These are phyloP conservation scores for Imleria badia DNA, from an alignment of 768 basidiomycete species.

Conservation along the genomic window DNA sequence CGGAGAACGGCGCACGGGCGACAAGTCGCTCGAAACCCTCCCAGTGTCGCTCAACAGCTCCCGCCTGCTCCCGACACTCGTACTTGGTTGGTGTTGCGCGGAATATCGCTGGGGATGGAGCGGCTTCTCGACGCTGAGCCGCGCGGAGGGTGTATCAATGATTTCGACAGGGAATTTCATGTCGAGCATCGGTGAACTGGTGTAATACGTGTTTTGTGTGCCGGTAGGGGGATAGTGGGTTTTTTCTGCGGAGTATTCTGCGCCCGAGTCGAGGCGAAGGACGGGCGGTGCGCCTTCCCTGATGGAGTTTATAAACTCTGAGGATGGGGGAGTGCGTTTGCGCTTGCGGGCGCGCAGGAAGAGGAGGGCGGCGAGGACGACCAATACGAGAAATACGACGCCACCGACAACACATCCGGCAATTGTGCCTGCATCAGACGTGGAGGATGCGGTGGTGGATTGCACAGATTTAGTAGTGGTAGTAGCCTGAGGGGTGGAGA, in stretches of 20 bases:
- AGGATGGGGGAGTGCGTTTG: slow-evolving; percentile 52
- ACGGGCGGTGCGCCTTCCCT: slow-evolving; percentile 23
- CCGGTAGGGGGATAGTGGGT: background rate
- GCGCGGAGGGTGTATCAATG: slow-evolving; percentile 10
- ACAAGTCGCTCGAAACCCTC: background rate
- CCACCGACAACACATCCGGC: slow-evolving; percentile 56
- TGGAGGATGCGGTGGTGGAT: slow-evolving; percentile 7
- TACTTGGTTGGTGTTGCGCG: background rate
- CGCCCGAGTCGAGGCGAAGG: slow-evolving; percentile 28
- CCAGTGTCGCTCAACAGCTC: slow-evolving; percentile 25
- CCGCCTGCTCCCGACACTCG: slow-evolving; percentile 22
- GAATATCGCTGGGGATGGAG: slow-evolving; percentile 25
- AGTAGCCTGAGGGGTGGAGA: too few species aligned
- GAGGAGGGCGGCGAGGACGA: slow-evolving; percentile 37
- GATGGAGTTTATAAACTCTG: slow-evolving; percentile 49
- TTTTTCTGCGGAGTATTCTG: slow-evolving; percentile 20
- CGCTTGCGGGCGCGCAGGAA: slow-evolving; percentile 42
- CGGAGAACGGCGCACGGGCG: slow-evolving; percentile 5
- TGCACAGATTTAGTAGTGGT: background rate
- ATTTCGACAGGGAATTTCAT: slow-evolving; percentile 17
- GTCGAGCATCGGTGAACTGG: slow-evolving; percentile 4
- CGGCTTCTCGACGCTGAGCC: slow-evolving; percentile 20
- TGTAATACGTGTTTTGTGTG: slow-evolving; percentile 14
- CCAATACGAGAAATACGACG: slow-evolving; percentile 38
- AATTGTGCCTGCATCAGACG: slow-evolving; percentile 42